Conservation (phyloP, 148 eudicot genomes). For the Camellia lanceoleosa region DNA sequence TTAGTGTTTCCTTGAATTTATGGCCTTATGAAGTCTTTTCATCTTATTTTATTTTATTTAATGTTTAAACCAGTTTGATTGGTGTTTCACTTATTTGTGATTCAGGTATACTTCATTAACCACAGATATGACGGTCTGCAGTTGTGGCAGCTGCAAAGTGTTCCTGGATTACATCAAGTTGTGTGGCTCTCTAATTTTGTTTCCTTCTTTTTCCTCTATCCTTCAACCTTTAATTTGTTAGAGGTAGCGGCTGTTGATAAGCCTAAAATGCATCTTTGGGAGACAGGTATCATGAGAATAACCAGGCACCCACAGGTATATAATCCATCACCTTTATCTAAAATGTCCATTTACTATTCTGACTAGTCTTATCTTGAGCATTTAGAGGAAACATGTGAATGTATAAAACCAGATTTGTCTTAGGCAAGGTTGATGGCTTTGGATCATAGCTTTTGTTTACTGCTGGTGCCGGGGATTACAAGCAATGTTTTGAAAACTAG, state of each 20-base stretch:
- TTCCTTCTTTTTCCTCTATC: conserved; percentile 90
- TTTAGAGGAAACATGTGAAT: background rate
- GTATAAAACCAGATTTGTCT: background rate
- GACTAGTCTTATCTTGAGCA: background rate
- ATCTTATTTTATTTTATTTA: background rate
- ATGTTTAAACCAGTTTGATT: background rate
- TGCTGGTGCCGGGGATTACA: background rate
- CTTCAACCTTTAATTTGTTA: conserved; percentile 90
- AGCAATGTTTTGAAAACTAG: no score
- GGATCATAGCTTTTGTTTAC: background rate
- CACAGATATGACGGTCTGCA: conserved; percentile 96
- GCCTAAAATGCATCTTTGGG: conserved; percentile 99
- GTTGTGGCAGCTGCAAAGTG: conserved; percentile 90
- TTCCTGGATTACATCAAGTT: conserved; percentile 68
- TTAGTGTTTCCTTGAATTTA: background rate
- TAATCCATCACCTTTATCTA: background rate
- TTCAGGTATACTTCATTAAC: conserved; percentile 94
- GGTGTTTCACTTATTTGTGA: conserved; percentile 12
- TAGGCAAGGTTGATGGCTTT: background rate
- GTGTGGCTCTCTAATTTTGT: conserved; percentile 69
- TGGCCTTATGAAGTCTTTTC: background rate
- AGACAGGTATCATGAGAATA: conserved; percentile 96
- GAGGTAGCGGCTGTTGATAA: conserved; percentile 99
- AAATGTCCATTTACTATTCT: background rate
- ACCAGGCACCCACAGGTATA: conserved; percentile 97